Evolutionary conservation across 179 eudicot genomes (phyloP), one percentile per base, ranked within the genome.

Genomic region (Spergularia azorica): DNA sequence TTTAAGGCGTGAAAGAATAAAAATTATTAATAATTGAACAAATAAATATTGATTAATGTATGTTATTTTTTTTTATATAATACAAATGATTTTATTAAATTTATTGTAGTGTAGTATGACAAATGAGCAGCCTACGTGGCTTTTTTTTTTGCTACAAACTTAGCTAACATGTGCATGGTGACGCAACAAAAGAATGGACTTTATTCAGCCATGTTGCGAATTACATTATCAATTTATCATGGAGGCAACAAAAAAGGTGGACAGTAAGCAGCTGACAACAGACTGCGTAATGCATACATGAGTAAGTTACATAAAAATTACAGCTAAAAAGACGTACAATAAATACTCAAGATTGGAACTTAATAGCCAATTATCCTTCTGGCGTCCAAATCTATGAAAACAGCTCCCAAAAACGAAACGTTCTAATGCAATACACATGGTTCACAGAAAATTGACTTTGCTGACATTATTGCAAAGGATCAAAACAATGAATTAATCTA

Each of bases 221-320:
- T 48, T 46, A 32, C 5, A 59, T 76, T 43, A 66, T n/a, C n/a
- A n/a, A n/a, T n/a, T n/a, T n/a, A n/a, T 26, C 67, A 71, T 15
- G 54, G 71, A 69, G 13, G 73, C 75, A 71, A 81, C 59, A 56
- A 69, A 12, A 13, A 26, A 43, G 41, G 70, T 38, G 16, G 9
- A 70, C 36, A 54, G 13, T 67, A 59, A 61, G 69, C 41, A 76
- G 73, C 80, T 76, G 77, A 71, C 52, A 72, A 55, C 70, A 72
- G 80, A 73, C 74, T 13, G 38, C 79, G 70, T 69, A 63, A 63
- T 16, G 52, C 83, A 70, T 80, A 70, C 71, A 62, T 51, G 13
- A 63, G 80, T 59, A 77, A 77, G 68, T 55, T 55, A 81, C 79
- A 73, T n/a, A n/a, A 50, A 69, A 69, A 70, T 70, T 70, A 75